Evolutionary conservation across 371 early-diverging fungal species (phyloP), one percentile per base, ranked within the genome.

Genomic region (Mortierella polycephala): DNA sequence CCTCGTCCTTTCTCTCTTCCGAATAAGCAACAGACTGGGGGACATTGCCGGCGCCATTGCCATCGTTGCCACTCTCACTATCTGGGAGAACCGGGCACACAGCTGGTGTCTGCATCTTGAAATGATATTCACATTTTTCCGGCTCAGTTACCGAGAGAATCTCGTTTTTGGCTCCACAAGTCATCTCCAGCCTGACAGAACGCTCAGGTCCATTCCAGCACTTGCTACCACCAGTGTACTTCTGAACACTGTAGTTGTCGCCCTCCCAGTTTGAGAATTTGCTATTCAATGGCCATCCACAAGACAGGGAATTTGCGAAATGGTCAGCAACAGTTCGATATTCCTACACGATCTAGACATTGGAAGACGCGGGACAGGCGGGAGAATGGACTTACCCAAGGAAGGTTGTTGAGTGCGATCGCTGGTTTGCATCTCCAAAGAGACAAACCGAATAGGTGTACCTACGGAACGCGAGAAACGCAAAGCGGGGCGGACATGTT

Each of bases 181-280:
- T 85, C 45, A 94, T 64, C 42, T 60, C 57, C 51, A 82, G 12
- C 58, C 75, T 83, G 18, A 89, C 82, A 2, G 92, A 91, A 54
- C 98, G 87, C 42, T 89, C 86, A 1, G 97, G 98, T 0, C 97
- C 98, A 68, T 96, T 95, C 98, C 98, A 97, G 84, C 98, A 98
- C 56, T 86, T 84, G 6, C 86, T 81, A 42, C 98, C 98, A 52
- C 87, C 84, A 10, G 75, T 81, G 75, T 93, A 96, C 54, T 81
- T 63, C 69, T 93, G 95, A 37, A 81, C 63, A 10, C 62, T 68
- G 63, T 93, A 91, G 45, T 82, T 50, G 21, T 82, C 67, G 4
- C 70, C 81, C 16, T 66, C 73, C 77, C 77, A 76, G 18, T 46
- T 21, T 14, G 77, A 71, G 64, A 76, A 76, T 64, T 66, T 75